These are phyloP conservation scores for Geosmithia morbida DNA, from an alignment of 2,329 filamentous ascomycete species.

Conservation along the genomic window DNA sequence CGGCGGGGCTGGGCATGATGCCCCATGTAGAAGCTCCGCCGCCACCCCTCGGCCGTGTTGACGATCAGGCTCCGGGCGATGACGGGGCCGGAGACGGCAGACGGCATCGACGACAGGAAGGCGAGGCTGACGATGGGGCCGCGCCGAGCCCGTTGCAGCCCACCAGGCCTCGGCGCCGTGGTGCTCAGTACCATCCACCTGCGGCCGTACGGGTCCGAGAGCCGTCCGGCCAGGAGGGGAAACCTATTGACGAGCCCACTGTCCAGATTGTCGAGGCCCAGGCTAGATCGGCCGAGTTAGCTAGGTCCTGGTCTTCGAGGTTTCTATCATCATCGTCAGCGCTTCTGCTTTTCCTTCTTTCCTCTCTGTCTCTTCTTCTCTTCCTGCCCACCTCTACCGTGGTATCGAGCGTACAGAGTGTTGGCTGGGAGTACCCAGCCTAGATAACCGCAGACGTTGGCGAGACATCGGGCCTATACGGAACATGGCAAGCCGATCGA, in stretches of 20 bases:
- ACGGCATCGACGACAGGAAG: slow-evolving; percentile 23
- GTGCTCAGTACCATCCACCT: slow-evolving; percentile 22
- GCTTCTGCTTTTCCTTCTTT: background rate
- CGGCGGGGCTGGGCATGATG: slow-evolving; percentile 25
- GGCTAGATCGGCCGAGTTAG: slow-evolving; percentile 14
- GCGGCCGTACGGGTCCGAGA: slow-evolving; percentile 27
- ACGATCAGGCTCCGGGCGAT: slow-evolving; percentile 28
- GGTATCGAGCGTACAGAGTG: slow-evolving; percentile 11
- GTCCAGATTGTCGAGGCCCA: slow-evolving; percentile 21
- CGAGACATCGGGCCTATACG: slow-evolving; percentile 15
- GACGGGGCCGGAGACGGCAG: slow-evolving; percentile 27
- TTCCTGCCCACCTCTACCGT: too few species aligned
- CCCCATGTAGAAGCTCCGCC: slow-evolving; percentile 35
- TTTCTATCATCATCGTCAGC: slow-evolving; percentile 3
- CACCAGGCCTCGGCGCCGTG: slow-evolving; percentile 16
- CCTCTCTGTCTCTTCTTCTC: too few species aligned
- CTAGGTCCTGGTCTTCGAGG: slow-evolving; percentile 17
- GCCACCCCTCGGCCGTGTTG: slow-evolving; percentile 26
- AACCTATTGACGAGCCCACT: slow-evolving; percentile 21
- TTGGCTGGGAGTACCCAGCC: slow-evolving; percentile 20
- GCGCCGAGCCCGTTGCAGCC: slow-evolving; percentile 23
- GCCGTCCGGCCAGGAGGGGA: slow-evolving; percentile 24
- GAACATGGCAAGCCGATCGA: background rate
- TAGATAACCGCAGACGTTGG: slow-evolving; percentile 17
- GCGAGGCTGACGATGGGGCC: slow-evolving; percentile 19